Evolutionary conservation across 768 basidiomycete species (phyloP), one percentile per base, ranked within the genome.

Genomic region (Botryobasidium botryosum): DNA sequence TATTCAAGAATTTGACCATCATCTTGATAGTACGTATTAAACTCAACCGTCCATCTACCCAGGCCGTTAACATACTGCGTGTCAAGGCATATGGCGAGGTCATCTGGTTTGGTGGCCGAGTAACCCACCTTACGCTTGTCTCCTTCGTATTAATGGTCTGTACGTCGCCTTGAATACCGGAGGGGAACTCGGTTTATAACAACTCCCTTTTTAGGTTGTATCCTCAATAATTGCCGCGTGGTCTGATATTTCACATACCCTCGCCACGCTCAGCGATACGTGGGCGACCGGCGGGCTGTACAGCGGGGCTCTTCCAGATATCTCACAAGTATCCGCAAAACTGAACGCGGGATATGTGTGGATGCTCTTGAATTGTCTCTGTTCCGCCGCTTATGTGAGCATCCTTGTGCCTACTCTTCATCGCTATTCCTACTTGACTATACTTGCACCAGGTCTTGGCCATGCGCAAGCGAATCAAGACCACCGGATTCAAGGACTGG

Each of bases 1-100:
- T 99, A 51, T 97, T 97, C 74, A 99, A 99, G 64, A 99, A 99
- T 59, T 57, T 97, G 56, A 96, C 94, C n/a, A 99, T 97, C 55
- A 97, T 99, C 52, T 71, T 99, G 24, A 97, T 97, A 57, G 91
- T 87, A 51, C 52, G 80, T 68, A 26, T 26, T 37, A 10, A 18
- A 8, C 39, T 32, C 44, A 26, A 43, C 51, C 41, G 1, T 35
- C 12, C 23, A 17, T 45, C 35, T 12, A 39, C 43, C 20, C 23
- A 13, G 36, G 48, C 37, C 50, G 18, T 40, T 20, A 27, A 43
- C 31, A 24, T 17, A 8, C 27, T 7, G 45, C 25, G 28, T 27
- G 41, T 36, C 33, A 35, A 91, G 87, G 90, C 94, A 6, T 94
- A 99, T 58, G 94, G 94, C 31, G 94, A 97, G 64, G 83, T 94